Base-by-base conservation (phyloP, 805 yeast genomes). In the Zygosaccharomyces gambellarensis region DNA sequence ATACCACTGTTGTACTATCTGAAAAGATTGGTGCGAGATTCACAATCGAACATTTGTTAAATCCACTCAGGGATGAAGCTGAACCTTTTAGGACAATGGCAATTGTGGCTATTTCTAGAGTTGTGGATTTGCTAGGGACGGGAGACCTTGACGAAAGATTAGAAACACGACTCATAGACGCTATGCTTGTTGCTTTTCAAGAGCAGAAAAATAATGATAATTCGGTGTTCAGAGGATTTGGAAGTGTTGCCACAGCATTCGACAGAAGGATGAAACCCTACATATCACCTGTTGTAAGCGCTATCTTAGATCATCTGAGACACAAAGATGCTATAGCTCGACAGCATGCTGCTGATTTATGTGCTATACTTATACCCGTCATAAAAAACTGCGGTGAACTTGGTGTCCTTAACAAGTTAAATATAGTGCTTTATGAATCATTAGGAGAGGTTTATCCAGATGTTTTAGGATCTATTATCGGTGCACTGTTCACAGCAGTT, bases 361-460 rank as follows among this genome's bases (percentile, higher is more conserved):
- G 90, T 22, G 70, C 82, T 1, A 72, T 77, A 21, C 69, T 89
- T 21, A 84, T 90, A 0, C 82, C 85, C 0, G 83, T 80, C 1
- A 73, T 92, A 42, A 78, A 79, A 55, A 62, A 71, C 10, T 86
- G 96, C 63, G 78, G 75, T 7, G 85, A 87, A 59, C 77, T 76
- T 31, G 82, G 76, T 10, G 68, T 87, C 46, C 62, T 92, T 53
- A 75, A 76, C 48, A 85, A 85, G 58, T 70, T 92, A 47, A 82
- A 90, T 4, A 77, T 86, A 21, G 83, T 90, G 12, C 71, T 94
- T 30, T 89, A 85, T 64, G 99, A 94, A 65, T 85, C 94, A 11
- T 73, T 94, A 8, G 99, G 99, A 17, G 99, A 94, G 63, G 92
- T 85, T 5, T 89, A 82, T 56, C 99, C 99, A 0, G 96, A 90